Percentiles rank a stretch among this genome's conserved stretches.
phyloP scores from a whole-genome alignment of 495 filamentous ascomycete species.

The Cryomyces minteri region DNA sequence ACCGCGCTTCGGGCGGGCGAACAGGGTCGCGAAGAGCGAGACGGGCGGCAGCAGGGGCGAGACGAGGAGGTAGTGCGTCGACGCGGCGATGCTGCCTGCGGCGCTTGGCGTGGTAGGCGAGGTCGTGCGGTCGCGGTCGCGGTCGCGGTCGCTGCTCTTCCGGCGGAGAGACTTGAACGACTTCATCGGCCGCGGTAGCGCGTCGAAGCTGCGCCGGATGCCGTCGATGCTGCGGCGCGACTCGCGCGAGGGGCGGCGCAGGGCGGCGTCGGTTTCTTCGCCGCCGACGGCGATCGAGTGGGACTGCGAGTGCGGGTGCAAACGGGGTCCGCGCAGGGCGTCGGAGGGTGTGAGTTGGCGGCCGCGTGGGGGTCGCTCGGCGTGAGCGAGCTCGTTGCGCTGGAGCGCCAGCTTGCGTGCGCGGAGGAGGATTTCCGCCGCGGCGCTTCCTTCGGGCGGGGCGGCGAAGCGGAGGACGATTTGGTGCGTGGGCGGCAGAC shows the following conservation, averaged over 20 bases:
- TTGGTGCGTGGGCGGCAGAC: slow-evolving; percentile 40
- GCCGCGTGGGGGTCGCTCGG: not conserved
- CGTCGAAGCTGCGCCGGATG: not conserved
- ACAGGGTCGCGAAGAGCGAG: slow-evolving; percentile 38
- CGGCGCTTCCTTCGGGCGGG: slow-evolving; percentile 29
- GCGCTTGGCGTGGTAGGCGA: not conserved
- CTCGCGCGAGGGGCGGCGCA: slow-evolving; percentile 13
- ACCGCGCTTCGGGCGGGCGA: slow-evolving; percentile 22
- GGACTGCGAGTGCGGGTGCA: not conserved
- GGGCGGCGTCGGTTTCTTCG: slow-evolving; percentile 14
- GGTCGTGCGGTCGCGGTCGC: slow-evolving; percentile 11
- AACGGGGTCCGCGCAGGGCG: not conserved
- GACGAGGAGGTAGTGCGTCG: slow-evolving; percentile 54
- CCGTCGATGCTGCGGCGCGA: slow-evolving; percentile 9
- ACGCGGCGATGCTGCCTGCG: slow-evolving; percentile 2
- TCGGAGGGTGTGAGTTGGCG: not conserved
- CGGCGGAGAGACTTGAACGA: not conserved
- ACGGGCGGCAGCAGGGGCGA: slow-evolving; percentile 57
- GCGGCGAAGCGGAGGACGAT: slow-evolving; percentile 40
- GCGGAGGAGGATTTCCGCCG: slow-evolving; percentile 45
- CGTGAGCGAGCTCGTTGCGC: slow-evolving; percentile 22
- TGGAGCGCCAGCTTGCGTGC: slow-evolving; percentile 43
- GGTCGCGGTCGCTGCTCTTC: slow-evolving; percentile 23
- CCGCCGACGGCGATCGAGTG: slow-evolving; percentile 15
- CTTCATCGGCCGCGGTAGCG: not conserved